Percentiles rank a stretch among this genome's conserved stretches.
Conservation (phyloP, 2,329 filamentous ascomycete genomes). For the Epicoccum sorghinum region DNA sequence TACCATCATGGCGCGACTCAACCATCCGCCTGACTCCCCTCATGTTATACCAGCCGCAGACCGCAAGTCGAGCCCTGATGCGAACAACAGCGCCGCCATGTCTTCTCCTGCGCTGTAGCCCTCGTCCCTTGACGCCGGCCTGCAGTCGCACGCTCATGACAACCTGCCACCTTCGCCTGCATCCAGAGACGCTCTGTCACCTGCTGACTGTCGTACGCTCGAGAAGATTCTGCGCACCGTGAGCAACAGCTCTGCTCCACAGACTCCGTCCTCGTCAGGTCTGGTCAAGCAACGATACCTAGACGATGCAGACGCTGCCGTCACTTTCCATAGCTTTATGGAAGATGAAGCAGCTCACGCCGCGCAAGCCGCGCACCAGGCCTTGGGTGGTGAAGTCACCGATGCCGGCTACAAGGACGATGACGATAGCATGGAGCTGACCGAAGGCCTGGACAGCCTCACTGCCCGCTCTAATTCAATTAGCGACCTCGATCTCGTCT, state of each 20-base stretch:
- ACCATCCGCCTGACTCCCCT: not conserved
- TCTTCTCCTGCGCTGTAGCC: conserved; percentile 5
- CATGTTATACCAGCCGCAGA: not conserved
- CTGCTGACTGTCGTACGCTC: conserved; percentile 20
- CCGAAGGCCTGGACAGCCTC: conserved; percentile 2
- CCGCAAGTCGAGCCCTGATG: not conserved
- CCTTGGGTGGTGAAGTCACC: conserved; percentile 12
- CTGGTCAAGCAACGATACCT: not conserved
- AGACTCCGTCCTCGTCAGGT: not conserved
- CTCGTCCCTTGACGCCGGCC: conserved; percentile 1
- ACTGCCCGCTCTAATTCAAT: not conserved
- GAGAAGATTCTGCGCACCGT: conserved; percentile 17
- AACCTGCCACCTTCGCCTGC: not conserved
- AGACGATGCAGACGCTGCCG: not conserved
- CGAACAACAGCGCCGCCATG: not conserved
- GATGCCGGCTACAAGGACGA: conserved; percentile 24
- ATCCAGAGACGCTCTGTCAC: conserved; percentile 3
- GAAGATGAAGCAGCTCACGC: not conserved
- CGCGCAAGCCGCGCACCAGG: too few species aligned
- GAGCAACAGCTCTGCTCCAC: not conserved
- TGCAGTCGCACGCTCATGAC: conserved; percentile 1
- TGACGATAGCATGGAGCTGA: conserved; percentile 26
- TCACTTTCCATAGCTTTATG: not conserved
- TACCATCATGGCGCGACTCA: conserved; percentile 13
- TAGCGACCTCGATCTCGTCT: not conserved